Conservation (phyloP, 768 basidiomycete species). For the Phylloporus sp. region DNA sequence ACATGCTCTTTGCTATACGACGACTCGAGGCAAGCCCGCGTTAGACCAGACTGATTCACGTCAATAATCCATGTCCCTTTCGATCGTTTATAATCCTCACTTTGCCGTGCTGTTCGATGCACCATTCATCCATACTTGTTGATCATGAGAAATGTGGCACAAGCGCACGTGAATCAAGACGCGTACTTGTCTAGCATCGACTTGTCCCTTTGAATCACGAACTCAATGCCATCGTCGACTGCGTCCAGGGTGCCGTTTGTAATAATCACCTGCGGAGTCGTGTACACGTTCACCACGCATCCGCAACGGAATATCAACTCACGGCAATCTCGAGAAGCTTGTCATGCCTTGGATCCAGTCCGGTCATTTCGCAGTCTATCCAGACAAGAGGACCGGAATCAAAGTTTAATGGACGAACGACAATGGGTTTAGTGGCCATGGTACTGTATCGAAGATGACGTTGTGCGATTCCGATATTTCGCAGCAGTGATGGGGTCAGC, state of each 20-base stretch:
- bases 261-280: constrained; percentile 61
- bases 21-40: constrained; percentile 72
- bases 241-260: constrained; percentile 79
- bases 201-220: constrained; percentile 72
- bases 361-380: constrained; percentile 91
- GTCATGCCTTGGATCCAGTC: constrained; percentile 62
- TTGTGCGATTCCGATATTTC: background rate
- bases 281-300: background rate
- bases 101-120: constrained; percentile 71
- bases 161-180: background rate
- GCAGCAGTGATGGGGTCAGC: background rate
- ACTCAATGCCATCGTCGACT: constrained; percentile 79
- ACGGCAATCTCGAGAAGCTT: constrained; percentile 78
- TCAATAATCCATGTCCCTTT: background rate
- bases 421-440: constrained; percentile 1
- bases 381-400: constrained; percentile 37
- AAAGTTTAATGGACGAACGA: constrained; percentile 2
- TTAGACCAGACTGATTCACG: constrained; percentile 68
- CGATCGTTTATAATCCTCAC: constrained; percentile 36
- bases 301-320: background rate
- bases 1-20: constrained; percentile 61
- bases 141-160: background rate
- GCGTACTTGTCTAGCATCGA: constrained; percentile 62
- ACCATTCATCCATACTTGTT: constrained; percentile 85
- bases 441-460: background rate